These are phyloP conservation scores for Arthonia radiata DNA, from an alignment of 495 filamentous ascomycete species.

Conservation along the genomic window DNA sequence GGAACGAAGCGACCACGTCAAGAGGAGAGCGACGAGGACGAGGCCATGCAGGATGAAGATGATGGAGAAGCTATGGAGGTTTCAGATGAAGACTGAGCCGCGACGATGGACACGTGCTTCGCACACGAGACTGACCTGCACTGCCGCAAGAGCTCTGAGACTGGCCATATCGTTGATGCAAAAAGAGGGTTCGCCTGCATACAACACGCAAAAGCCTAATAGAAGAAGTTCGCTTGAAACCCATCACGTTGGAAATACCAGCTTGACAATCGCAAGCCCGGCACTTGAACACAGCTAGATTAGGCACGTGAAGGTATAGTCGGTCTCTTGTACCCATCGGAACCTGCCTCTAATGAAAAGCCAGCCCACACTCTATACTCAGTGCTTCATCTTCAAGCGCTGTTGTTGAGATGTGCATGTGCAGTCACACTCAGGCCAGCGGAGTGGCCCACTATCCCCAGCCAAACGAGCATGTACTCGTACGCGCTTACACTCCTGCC, in stretches of 20 bases:
- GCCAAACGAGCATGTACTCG: constrained; percentile 56
- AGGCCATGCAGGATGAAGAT: constrained; percentile 50
- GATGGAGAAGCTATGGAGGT: constrained; percentile 29
- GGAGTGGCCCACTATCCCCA: constrained; percentile 48
- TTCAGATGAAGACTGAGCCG: constrained; percentile 23
- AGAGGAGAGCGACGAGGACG: constrained; percentile 39
- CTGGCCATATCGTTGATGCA: not conserved
- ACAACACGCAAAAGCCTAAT: too few species aligned
- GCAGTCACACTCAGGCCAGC: constrained; percentile 46
- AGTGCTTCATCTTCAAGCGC: not conserved
- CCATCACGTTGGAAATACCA: too few species aligned
- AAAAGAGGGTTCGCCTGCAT: not conserved
- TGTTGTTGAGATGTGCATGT: not conserved
- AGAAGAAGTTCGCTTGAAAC: too few species aligned
- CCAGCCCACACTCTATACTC: not conserved
- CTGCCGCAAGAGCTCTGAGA: not conserved
- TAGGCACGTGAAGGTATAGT: too few species aligned
- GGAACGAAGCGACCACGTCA: constrained; percentile 44
- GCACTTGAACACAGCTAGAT: not conserved
- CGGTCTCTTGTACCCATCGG: too few species aligned
- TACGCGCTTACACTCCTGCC: constrained; percentile 26
- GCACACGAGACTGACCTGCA: not conserved
- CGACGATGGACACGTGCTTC: not conserved
- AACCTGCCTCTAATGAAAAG: too few species aligned
- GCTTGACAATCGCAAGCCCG: constrained; percentile 2